Evolutionary conservation across 305 asterid species (phyloP), one percentile per base, ranked within the genome.

Genomic region (Coffea humblotiana): DNA sequence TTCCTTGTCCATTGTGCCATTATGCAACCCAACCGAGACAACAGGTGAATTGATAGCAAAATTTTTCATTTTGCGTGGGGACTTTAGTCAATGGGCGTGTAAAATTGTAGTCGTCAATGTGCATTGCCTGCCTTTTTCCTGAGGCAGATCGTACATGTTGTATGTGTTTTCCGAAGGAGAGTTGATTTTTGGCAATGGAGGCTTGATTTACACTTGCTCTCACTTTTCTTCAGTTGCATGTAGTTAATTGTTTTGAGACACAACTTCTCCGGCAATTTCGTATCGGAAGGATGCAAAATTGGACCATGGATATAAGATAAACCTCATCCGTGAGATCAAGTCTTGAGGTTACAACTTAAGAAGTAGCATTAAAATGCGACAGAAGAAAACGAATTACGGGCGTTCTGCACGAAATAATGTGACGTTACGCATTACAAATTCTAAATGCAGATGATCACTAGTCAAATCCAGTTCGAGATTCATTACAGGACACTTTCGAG

Each of bases 31-130:
- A 51, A 40, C 66, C 18, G 54, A 18, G 35, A 21, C 63, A 21
- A 45, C 32, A 43, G 56, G 8, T 25, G 45, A 32, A 37, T 70
- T 37, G 15, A 29, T 69, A 11, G 58, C 48, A 52, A 48, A 49
- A 32, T 8, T 43, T 16, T 45, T 25, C 25, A 47, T 16, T 25
- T 43, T 16, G 19, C 12, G 21, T 29, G 0, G 29, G 14, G 16
- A 45, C 10, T 71, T 40, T 63, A 43, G 74, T 29, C 37, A 23
- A 81, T 65, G 25, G 64, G 74, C 61, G 78, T 77, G 78, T 61
- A 63, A 77, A 77, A 61, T 54, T 23, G 43, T 69, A n/a, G 18
- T 37, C 1, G 40, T 64, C 25, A 25, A 71, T 52, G 15, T 32
- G 58, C 12, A 23, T 13, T 63, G 32, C 18, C 43, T 29, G 1